Base-by-base conservation (phyloP, 148 eudicot species). In the Oxyria digyna region DNA sequence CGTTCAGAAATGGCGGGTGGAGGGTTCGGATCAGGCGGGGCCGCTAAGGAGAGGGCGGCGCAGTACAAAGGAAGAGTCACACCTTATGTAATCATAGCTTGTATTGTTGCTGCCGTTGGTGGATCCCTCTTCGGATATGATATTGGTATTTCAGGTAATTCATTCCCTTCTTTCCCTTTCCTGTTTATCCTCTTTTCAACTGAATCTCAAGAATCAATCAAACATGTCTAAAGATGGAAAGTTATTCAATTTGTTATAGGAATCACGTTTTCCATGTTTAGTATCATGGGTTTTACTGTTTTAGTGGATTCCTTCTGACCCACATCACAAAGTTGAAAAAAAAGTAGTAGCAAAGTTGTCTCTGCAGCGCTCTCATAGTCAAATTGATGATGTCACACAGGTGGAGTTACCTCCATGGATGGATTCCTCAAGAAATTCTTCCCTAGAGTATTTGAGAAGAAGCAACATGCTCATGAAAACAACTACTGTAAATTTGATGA, bases 361-460 rank as follows among this genome's bases (percentile, higher is more conserved):
- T n/a, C n/a, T n/a, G n/a, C n/a, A n/a, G n/a, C n/a, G n/a, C n/a
- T n/a, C 24, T 55, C 4, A 35, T 35, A 35, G 38, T 35, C 38
- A 35, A 6, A 35, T 35, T 35, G 38, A 35, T 35, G 38, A 35
- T 38, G 41, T 38, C 8, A 2, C 62, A 33, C 77, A 89, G 96
- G 96, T 59, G 97, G 93, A 27, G 97, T 89, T 48, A 87, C 91
- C 64, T 87, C 97, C 54, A 89, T 92, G 96, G 89, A 89, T 80
- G 86, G 77, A 69, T 92, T 91, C 68, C 90, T 91, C 17, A 6
- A 71, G 43, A 77, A 83, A 52, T 89, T 91, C 84, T 91, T 91
- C 81, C 86, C 70, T 15, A 29, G 73, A 27, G 91, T 92, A 12
- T 87, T 80, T 68, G 77, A 73, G 73, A 79, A 83, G 37, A 87